Evolutionary conservation across 495 filamentous ascomycete genomes (phyloP), one percentile per base, ranked within the genome.

Genomic region (Aspergillus biplanus): DNA sequence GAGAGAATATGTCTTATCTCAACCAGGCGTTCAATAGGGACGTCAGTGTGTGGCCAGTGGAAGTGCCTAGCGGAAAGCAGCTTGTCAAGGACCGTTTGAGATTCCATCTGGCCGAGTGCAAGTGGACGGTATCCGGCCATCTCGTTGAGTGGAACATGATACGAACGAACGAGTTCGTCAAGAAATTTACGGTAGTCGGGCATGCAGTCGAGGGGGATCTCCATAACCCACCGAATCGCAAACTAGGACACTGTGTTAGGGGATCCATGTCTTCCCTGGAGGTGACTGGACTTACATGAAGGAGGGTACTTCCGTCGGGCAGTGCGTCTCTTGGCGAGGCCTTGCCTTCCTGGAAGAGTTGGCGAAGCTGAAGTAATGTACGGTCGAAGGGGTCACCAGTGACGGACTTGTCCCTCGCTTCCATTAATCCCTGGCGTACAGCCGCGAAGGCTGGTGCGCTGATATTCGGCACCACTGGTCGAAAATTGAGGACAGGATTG

Each of bases 241-340:
- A 27, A 11, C 31, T 52, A 31, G 0, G 6, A 5, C 18, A 31
- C 2, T 12, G 6, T 7, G 6, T 11, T 31, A 12, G 31, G 15
- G 11, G 31, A 52, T 21, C 13, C 39, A 49, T 39, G 37, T 39
- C 37, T 39, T 13, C 1, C 37, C 8, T 1, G 3, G 37, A 13
- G 37, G 37, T 39, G 37, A 39, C 34, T 58, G 7, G n/a, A 27
- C 55, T 58, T 32, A 58, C 55, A 58, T 58, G 55, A 6, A 58
- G 27, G 16, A 58, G 13, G 13, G 55, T 58, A 16, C 39, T 58
- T 4, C 55, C 55, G 32, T 58, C 55, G 12, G 7, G 32, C 5
- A 58, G 55, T 6, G 32, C 12, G 37, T 58, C 55, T 7, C 11
- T 46, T 33, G 55, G 55, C 7, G 55, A 33, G 3, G 55, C 55